Base-by-base conservation (phyloP, 306 rosid species). In the Vigna reflexopilosa region DNA sequence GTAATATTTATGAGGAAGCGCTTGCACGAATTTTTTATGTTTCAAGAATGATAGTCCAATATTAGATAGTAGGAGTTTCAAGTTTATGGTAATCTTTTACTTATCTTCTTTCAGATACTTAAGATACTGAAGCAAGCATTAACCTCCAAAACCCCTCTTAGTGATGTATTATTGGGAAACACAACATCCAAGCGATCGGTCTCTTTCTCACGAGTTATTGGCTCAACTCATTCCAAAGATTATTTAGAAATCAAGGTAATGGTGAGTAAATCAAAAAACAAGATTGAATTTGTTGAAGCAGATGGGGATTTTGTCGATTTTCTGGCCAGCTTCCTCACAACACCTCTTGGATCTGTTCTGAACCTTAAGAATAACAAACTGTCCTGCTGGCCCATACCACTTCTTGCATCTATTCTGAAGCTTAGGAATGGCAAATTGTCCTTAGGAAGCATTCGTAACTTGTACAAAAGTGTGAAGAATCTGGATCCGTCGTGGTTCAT, bases 261-360 rank as follows among this genome's bases (percentile, higher is more conserved):
- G 5, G 47, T 62, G 61, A 77, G 70, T 11, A 82, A 82, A 70
- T 62, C 78, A 64, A 16, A 45, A 30, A 76, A 82, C 19, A 76
- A 76, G 59, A 20, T 82, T 9, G 5, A 47, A 1, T 77, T 51
- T 58, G 65, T 34, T 4, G 65, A 58, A 58, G 38, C 38, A 11
- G 65, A 12, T 24, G 65, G 4, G 12, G 65, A 58, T 58, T 58
- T 58, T 26, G 65, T 58, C 1, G 65, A 58, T 26, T 58, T 58
- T 58, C 65, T 24, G 13, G 38, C 30, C 38, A 58, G 17, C 38
- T 24, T 58, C 17, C 38, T 58, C 9, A 58, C 65, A 58, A 58
- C 38, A 11, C 65, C 38, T 58, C 38, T 58, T 26, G 65, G 65
- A 26, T 24, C 9, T 58, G 13, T 26, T 58, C 3, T 58, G 17